phyloP scores from a whole-genome alignment of 139 green algal genomes.

The Zygnema cylindricum region DNA sequence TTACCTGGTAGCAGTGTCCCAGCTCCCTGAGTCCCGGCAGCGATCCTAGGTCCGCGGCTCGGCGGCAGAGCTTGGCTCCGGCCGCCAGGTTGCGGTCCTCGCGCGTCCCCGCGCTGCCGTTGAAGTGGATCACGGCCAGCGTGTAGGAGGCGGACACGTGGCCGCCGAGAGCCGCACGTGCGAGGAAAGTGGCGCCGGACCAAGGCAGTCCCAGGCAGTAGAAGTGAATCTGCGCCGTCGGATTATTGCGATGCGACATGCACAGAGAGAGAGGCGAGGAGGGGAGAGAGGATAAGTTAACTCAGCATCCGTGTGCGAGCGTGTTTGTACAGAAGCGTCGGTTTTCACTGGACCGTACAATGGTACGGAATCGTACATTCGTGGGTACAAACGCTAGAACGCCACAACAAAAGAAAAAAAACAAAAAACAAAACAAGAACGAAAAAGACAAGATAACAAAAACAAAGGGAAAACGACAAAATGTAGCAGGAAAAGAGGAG shows the following conservation, averaged over 20 bases:
- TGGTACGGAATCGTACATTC: too few relatives aligned
- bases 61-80: slow-evolving; percentile 38
- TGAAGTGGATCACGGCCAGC: slow-evolving; percentile 61
- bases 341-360: background rate
- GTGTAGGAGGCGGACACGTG: slow-evolving; percentile 38
- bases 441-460: too few relatives aligned
- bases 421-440: too few relatives aligned
- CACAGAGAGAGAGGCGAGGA: too few relatives aligned
- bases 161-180: slow-evolving; percentile 43
- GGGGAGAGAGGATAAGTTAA: background rate
- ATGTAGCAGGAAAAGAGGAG: too few relatives aligned
- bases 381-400: too few relatives aligned
- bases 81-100: slow-evolving; percentile 26
- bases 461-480: too few relatives aligned
- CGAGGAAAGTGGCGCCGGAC: slow-evolving; percentile 39
- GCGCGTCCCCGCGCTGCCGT: slow-evolving; percentile 53
- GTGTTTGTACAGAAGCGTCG: background rate
- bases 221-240: slow-evolving; percentile 54
- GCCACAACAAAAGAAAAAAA: too few relatives aligned
- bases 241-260: background rate
- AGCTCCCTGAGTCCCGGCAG: slow-evolving; percentile 51
- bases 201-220: slow-evolving; percentile 42
- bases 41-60: slow-evolving; percentile 16
- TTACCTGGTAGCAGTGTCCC: slow-evolving; percentile 57
- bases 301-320: background rate